Percentiles rank a stretch among this genome's conserved stretches.
phyloP scores from a whole-genome alignment of 108 stramenopile species.

The Cyclotella choctawhatcheeana region DNA sequence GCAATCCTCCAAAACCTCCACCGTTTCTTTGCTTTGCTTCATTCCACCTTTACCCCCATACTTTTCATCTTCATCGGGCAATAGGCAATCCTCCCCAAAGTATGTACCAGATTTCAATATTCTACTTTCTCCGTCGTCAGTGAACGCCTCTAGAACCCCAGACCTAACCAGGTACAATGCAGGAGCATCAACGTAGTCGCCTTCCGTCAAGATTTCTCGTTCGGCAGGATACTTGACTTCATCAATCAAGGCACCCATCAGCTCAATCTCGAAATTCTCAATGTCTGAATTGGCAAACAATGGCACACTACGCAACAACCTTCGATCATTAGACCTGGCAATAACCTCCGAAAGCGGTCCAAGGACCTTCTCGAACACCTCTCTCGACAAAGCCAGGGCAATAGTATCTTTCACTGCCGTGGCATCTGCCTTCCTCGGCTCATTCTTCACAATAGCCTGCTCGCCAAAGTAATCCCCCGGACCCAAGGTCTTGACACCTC shows the following conservation, averaged over 20 bases:
- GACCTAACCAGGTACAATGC: constrained; percentile 63
- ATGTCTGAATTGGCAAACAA: constrained; percentile 60
- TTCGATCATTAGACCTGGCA: constrained; percentile 36
- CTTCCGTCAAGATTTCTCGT: constrained; percentile 73
- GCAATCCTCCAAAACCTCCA: no score
- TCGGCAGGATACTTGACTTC: constrained; percentile 56
- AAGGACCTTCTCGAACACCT: constrained; percentile 65
- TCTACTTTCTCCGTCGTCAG: constrained; percentile 67
- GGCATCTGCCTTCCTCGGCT: constrained; percentile 63
- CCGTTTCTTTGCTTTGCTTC: constrained; percentile 20
- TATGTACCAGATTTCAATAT: constrained; percentile 36
- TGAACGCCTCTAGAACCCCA: constrained; percentile 46
- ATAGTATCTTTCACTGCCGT: constrained; percentile 62
- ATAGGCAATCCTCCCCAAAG: constrained; percentile 45
- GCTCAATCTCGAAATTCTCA: constrained; percentile 56
- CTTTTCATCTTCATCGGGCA: constrained; percentile 45
- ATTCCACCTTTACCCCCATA: constrained; percentile 58
- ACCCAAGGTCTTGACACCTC: constrained; percentile 30
- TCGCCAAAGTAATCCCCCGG: constrained; percentile 51
- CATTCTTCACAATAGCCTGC: constrained; percentile 32
- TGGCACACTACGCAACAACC: constrained; percentile 57
- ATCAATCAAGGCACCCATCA: constrained; percentile 58
- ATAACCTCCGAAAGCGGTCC: constrained; percentile 61
- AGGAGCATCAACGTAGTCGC: constrained; percentile 58
- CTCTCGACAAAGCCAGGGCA: constrained; percentile 53